phyloP scores from a whole-genome alignment of 2,329 filamentous ascomycete genomes.

The Xenosphaeropsis pyriputrescens region DNA sequence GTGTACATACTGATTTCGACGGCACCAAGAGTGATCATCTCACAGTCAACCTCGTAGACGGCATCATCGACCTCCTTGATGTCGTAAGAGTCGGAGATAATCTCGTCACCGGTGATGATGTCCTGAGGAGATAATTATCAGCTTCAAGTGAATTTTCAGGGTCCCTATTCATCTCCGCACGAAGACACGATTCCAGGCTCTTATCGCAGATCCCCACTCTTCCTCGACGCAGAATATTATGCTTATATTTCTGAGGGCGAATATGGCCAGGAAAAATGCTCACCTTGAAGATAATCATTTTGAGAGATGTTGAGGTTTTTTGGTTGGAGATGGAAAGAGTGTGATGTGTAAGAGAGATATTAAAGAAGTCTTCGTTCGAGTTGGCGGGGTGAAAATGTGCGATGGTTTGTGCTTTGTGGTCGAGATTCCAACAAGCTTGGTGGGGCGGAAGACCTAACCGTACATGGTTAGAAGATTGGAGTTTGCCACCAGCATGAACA shows the following conservation, averaged over 20 bases:
- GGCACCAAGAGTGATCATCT: conserved; percentile 69
- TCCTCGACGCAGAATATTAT: background rate
- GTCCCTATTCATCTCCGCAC: background rate
- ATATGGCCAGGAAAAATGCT: conserved; percentile 13
- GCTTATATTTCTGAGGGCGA: too few species aligned
- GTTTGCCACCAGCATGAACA: too few species aligned
- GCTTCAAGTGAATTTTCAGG: background rate
- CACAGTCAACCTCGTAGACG: conserved; percentile 83
- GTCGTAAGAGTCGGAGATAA: conserved; percentile 90
- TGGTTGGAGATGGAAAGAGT: conserved; percentile 9
- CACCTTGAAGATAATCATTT: conserved; percentile 65
- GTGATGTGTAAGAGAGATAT: conserved; percentile 5
- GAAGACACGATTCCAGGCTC: background rate
- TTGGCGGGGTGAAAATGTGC: background rate
- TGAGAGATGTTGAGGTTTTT: conserved; percentile 18
- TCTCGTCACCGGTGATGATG: conserved; percentile 77
- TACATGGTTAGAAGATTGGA: too few species aligned
- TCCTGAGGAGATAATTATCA: conserved; percentile 41
- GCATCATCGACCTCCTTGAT: conserved; percentile 66
- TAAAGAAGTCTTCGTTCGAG: background rate
- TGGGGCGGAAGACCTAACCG: too few species aligned
- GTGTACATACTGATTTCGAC: conserved; percentile 49
- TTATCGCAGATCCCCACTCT: background rate
- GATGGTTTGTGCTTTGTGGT: background rate
- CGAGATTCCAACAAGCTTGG: too few species aligned